Percentiles rank a stretch among this genome's conserved stretches.
Conservation (phyloP, 495 filamentous ascomycete species). For the Tetracladium marchalianum region DNA sequence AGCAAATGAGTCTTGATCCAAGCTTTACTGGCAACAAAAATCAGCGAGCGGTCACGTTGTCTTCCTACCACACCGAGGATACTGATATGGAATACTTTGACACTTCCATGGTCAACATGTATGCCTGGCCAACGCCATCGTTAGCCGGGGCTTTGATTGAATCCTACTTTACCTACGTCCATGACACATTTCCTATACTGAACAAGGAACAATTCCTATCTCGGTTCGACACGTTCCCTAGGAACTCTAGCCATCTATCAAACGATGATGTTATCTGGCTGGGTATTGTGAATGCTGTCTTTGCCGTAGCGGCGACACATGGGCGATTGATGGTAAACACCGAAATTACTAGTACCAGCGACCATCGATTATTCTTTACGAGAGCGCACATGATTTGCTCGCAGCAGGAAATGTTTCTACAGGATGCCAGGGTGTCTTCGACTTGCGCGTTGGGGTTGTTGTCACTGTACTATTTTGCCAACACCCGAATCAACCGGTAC, state of each 20-base stretch:
- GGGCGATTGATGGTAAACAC: constrained; percentile 27
- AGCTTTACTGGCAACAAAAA: not conserved
- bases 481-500: constrained; percentile 51
- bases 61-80: constrained; percentile 47
- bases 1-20: constrained; percentile 14
- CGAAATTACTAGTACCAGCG: constrained; percentile 29
- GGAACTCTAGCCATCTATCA: constrained; percentile 19
- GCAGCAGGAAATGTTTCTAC: constrained; percentile 40
- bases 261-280: constrained; percentile 33
- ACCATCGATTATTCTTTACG: constrained; percentile 45
- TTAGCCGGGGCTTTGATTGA: constrained; percentile 44
- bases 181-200: constrained; percentile 52
- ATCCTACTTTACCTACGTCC: constrained; percentile 48
- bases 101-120: constrained; percentile 32
- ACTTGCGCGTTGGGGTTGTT: constrained; percentile 48
- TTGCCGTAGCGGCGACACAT: constrained; percentile 49
- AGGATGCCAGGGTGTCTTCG: constrained; percentile 45
- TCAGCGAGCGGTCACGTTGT: constrained; percentile 3
- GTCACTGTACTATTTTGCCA: constrained; percentile 48
- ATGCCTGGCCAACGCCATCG: constrained; percentile 37
- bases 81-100: constrained; percentile 33
- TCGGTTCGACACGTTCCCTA: constrained; percentile 28
- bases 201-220: constrained; percentile 42
- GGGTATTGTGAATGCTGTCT: constrained; percentile 51
- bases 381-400: constrained; percentile 43